Conservation (phyloP, 257 asterid species). For the Hygrophila difformis region DNA sequence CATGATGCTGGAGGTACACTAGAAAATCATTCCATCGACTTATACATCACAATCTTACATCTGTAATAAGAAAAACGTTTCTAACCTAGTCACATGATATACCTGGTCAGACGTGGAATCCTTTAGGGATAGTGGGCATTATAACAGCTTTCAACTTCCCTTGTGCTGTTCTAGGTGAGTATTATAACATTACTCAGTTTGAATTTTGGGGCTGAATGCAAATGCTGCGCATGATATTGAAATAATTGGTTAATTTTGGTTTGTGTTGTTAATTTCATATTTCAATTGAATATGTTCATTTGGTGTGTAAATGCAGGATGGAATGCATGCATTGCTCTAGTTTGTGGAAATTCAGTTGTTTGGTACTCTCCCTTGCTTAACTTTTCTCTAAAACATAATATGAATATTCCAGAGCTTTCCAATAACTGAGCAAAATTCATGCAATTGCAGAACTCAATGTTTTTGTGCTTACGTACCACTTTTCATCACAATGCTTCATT, state of each 20-base stretch:
- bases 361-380: constrained; percentile 50
- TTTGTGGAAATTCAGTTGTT: constrained; percentile 92
- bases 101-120: constrained; percentile 85
- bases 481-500: too few species aligned
- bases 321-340: constrained; percentile 98
- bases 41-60: not conserved
- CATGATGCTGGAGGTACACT: constrained; percentile 95
- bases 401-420: too few species aligned
- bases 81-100: constrained; percentile 16
- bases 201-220: too few species aligned
- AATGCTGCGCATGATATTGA: too few species aligned
- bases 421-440: too few species aligned
- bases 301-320: constrained; percentile 52
- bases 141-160: constrained; percentile 99
- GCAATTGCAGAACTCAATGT: too few species aligned
- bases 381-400: too few species aligned
- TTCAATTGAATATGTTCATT: constrained; percentile 8
- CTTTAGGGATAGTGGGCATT: constrained; percentile 92
- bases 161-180: constrained; percentile 96
- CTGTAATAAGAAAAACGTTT: not conserved
- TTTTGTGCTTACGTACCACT: not conserved
- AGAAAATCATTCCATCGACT: constrained; percentile 16
- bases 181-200: too few species aligned
- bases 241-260: too few species aligned
- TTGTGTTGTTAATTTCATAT: too few species aligned